Evolutionary conservation across 169 alveolate genomes (phyloP), one percentile per base, ranked within the genome.

Genomic region (Eimeria maxima): DNA sequence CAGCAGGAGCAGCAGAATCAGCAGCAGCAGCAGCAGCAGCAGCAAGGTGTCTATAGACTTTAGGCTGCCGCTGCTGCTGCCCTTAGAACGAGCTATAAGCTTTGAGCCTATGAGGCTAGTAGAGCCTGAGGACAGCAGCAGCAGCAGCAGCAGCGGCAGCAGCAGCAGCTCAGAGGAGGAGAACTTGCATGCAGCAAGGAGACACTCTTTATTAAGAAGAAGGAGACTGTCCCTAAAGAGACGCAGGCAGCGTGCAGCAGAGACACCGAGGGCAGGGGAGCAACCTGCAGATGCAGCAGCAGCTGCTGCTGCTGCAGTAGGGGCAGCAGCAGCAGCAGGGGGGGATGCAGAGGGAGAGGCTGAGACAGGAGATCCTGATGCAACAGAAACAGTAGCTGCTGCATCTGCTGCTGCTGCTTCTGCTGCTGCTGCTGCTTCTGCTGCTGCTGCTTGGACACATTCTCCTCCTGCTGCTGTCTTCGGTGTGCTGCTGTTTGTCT

Each of bases 81-180:
- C 90, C 13, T 29, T 27, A 18, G 69, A 80, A 50, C 42, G 45
- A 3, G 13, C 69, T 10, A 11, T 44, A 0, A 33, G 69, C n/a
- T 80, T 55, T 45, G 45, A 45, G 50, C n/a, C 90, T 6, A 45
- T 80, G 90, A 3, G 69, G 20, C 14, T 80, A 10, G 50, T 80
- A 42, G 90, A 44, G 24, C 69, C 90, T 7, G 69, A 80, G 20
- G 90, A 47, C 69, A 74, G 84, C 84, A 74, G 84, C 84, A 67
- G 76, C 76, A 33, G 38, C 38, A 33, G 38, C 38, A 33, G 38
- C 38, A 33, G 38, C 38, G 38, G 38, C 38, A 69, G 80, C 42
- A 27, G 47, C 42, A 76, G 87, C 87, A 45, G 60, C 44, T 80
- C 90, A 4, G 90, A 80, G 14, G 90, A 80, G 67, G 90, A 80